A percentile compares a stretch with the other conserved stretches of the same genome.
These are phyloP conservation scores for Ceratocystis variospora DNA, from an alignment of 2,329 filamentous ascomycete species.

Conservation along the genomic window DNA sequence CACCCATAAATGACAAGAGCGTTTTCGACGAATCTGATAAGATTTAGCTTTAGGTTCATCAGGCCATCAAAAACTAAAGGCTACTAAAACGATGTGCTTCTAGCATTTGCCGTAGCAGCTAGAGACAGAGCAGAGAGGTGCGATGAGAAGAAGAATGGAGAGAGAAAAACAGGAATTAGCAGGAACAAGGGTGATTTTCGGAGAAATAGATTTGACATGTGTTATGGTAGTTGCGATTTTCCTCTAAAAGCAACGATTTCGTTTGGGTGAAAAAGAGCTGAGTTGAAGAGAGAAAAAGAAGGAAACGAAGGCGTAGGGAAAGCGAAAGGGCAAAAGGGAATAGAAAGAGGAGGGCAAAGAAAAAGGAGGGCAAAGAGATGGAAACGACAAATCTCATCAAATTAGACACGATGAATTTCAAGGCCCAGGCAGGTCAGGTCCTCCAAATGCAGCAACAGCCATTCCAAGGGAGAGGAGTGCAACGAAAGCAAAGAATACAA, in stretches of 20 bases:
- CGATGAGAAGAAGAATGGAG: not conserved
- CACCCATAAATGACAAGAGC: not conserved
- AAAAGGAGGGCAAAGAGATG: not conserved
- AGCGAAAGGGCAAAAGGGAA: not conserved
- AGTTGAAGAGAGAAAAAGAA: not conserved
- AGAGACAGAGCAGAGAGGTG: not conserved
- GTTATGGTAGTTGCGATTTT: not conserved
- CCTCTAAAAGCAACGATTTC: not conserved
- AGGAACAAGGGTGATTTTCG: conserved; percentile 6
- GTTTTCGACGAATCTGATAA: not conserved
- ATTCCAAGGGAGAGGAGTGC: not conserved
- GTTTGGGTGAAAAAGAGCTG: not conserved
- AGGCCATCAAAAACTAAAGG: not conserved
- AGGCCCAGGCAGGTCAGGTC: not conserved
- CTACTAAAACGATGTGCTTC: too few relatives aligned
- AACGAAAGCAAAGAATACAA: not conserved
- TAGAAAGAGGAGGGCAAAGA: not conserved
- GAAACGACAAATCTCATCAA: not conserved
- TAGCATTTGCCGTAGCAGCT: not conserved
- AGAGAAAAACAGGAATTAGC: not conserved
- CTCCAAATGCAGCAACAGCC: not conserved
- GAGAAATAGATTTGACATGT: conserved; percentile 8
- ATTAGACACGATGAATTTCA: too few relatives aligned
- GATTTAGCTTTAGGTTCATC: not conserved
- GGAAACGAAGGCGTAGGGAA: not conserved